phyloP scores from a whole-genome alignment of 208 protist genomes.

The Wallacemonas sp. region DNA sequence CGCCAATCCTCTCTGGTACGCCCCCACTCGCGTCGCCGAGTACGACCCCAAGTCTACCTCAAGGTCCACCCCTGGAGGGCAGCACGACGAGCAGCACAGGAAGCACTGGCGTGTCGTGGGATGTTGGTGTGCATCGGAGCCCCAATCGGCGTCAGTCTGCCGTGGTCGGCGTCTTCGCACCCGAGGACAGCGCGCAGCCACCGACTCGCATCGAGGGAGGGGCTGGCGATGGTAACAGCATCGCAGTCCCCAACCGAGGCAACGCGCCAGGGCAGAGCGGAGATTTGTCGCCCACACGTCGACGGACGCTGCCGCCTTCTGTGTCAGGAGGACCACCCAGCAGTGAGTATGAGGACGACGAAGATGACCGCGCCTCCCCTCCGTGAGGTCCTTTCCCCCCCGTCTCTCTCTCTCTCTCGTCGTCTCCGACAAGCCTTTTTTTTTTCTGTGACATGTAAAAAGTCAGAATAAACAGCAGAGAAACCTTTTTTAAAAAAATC shows the following conservation, averaged over 20 bases:
- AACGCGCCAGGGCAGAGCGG: too few species aligned
- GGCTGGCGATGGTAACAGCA: too few species aligned
- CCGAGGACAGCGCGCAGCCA: too few species aligned
- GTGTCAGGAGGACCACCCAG: too few species aligned
- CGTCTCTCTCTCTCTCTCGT: not conserved
- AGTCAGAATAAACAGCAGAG: not conserved
- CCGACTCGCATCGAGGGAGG: too few species aligned
- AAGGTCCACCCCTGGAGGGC: too few species aligned
- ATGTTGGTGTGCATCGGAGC: not conserved
- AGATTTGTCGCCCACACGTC: not conserved
- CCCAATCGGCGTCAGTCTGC: not conserved
- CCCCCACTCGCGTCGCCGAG: too few species aligned
- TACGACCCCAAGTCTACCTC: too few species aligned
- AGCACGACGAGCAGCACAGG: not conserved
- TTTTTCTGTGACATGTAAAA: not conserved
- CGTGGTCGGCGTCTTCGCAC: constrained; percentile 1
- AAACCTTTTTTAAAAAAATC: too few species aligned
- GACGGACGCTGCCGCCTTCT: not conserved
- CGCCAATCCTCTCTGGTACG: not conserved
- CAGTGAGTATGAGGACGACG: too few species aligned
- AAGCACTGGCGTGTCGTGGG: not conserved
- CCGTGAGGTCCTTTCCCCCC: not conserved
- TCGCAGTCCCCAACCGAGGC: too few species aligned
- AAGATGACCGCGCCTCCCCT: not conserved
- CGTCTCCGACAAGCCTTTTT: not conserved